Evolutionary conservation across 345 rosid species (phyloP), one percentile per base, ranked within the genome.

Genomic region (Kandelia obovata): DNA sequence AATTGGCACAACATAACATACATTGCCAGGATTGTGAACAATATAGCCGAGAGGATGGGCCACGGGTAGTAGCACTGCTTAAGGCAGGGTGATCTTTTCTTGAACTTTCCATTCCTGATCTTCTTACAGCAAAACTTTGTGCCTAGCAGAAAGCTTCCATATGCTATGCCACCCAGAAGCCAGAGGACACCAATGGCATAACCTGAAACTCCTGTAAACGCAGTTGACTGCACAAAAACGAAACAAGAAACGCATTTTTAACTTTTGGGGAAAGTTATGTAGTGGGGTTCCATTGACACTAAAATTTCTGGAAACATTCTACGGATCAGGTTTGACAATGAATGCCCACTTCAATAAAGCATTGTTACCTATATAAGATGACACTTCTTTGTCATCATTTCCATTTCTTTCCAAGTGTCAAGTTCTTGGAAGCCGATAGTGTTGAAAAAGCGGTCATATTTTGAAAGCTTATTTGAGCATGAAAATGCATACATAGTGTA

Each of bases 141-240:
- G 20, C 68, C 53, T 15, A 76, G 27, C 46, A 83, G 70, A 69
- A 66, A 74, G 26, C 20, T 32, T 62, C 86, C 88, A 61, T 78
- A 81, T 13, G 75, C 5, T 0, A 80, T 51, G 49, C 90, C 96
- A 72, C 68, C 47, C 43, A 89, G 26, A 55, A 89, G 82, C 90
- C 92, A 87, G 27, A 84, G 39, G 4, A 79, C 19, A 1, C 81
- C 96, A 68, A 83, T 69, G 51, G 75, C 73, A 64, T 85, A 87
- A 0, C 96, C 92, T 73, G 74, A 79, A 5, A 84, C 62, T 28
- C 96, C 96, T 55, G 92, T 87, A 60, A 80, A 89, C 64, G 73
- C 60, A 55, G 79, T 72, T 28, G 96, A 87, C 96, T 89, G 92
- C 80, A 80, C 21, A 2, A 32, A 67, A 23, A 37, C 4, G 53